These are phyloP conservation scores for Trichoderma asperelloides DNA, from an alignment of 495 filamentous ascomycete genomes.

Conservation along the genomic window DNA sequence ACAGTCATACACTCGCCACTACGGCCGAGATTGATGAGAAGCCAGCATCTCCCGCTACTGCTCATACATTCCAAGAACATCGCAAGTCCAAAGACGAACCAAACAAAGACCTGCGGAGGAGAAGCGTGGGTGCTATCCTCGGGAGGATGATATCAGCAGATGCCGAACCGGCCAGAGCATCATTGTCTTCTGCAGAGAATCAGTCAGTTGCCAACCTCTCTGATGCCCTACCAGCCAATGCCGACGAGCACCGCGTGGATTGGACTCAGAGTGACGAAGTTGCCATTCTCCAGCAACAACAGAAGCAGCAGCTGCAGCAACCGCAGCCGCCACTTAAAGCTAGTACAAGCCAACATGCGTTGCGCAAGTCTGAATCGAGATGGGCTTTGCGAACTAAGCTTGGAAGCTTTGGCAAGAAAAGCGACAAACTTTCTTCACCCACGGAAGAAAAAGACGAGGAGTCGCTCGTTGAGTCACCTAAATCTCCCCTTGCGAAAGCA, in stretches of 20 bases:
- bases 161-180: conserved; percentile 11
- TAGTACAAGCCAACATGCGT: conserved; percentile 18
- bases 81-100: neutral
- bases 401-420: conserved; percentile 14
- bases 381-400: conserved; percentile 26
- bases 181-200: conserved; percentile 12
- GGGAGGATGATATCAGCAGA: conserved; percentile 10
- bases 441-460: conserved; percentile 13
- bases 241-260: conserved; percentile 30
- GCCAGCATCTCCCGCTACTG: neutral
- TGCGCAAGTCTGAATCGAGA: conserved; percentile 32
- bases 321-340: neutral
- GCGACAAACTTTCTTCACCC: conserved; percentile 8
- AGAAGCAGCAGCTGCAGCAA: conserved; percentile 14
- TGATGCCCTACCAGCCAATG: neutral
- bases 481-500: conserved; percentile 13
- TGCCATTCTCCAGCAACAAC: neutral
- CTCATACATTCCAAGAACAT: conserved; percentile 17
- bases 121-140: conserved; percentile 16
- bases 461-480: conserved; percentile 9
- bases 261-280: conserved; percentile 39
- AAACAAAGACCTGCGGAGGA: conserved; percentile 12
- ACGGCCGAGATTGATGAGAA: conserved; percentile 17
- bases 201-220: neutral
- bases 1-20: conserved; percentile 17